Evolutionary conservation across 441 rosid genomes (phyloP).

Genomic region (Viola pubescens): DNA sequence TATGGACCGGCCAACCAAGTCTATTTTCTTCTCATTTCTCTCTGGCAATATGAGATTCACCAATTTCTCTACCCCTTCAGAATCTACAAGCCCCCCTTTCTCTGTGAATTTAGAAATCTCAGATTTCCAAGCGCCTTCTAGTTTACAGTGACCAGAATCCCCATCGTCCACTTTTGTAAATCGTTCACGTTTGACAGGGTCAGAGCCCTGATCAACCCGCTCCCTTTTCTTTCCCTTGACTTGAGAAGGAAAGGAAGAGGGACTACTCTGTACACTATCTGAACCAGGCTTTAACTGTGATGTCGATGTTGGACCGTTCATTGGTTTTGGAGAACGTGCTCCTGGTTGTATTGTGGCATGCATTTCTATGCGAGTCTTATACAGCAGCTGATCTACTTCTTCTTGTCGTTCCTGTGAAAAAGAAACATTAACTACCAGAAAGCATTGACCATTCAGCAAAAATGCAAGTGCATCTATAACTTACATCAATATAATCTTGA

Average conservation of each 20-base stretch:
- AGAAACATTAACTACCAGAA: constrained; percentile 9
- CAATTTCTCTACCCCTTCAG: constrained; percentile 71
- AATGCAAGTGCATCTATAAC: constrained; percentile 18
- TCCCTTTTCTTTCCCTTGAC: constrained; percentile 93
- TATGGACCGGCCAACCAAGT: constrained; percentile 58
- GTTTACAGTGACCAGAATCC: constrained; percentile 42
- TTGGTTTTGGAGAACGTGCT: constrained; percentile 79
- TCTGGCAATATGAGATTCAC: constrained; percentile 69
- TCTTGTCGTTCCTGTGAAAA: constrained; percentile 59
- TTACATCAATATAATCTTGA: constrained; percentile 74
- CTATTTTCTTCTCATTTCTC: constrained; percentile 62
- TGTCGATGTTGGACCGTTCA: constrained; percentile 67
- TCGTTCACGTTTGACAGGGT: constrained; percentile 70
- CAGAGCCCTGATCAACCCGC: constrained; percentile 66
- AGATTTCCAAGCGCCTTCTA: constrained; percentile 49
- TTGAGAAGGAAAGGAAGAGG: constrained; percentile 56
- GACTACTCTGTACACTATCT: constrained; percentile 50
- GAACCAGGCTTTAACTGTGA: constrained; percentile 58
- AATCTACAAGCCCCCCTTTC: constrained; percentile 71
- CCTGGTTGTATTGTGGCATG: constrained; percentile 69
- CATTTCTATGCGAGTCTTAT: constrained; percentile 65
- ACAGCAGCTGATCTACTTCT: constrained; percentile 72
- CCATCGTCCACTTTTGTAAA: constrained; percentile 51
- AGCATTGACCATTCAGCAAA: neutral
- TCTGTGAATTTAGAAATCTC: constrained; percentile 78